These are phyloP conservation scores for Myochromella boudieri DNA, from an alignment of 768 basidiomycete genomes.

Conservation along the genomic window DNA sequence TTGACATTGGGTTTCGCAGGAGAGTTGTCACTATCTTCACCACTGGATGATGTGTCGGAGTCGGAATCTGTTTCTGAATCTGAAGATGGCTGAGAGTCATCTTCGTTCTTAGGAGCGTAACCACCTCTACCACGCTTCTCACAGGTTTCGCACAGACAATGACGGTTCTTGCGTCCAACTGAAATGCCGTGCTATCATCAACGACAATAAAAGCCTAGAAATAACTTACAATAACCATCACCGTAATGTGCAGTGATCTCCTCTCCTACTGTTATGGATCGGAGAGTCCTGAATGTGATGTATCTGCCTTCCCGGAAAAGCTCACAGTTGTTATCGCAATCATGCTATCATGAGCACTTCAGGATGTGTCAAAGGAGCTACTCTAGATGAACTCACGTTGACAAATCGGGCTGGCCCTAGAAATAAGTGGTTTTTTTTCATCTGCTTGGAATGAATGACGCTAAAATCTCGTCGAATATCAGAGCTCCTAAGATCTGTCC, in stretches of 20 bases:
- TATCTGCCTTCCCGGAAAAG: slow-evolving; percentile 86
- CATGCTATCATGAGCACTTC: slow-evolving; percentile 56
- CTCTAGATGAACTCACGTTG: slow-evolving; percentile 59
- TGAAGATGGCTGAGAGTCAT: slow-evolving; percentile 42
- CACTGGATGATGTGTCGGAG: slow-evolving; percentile 38
- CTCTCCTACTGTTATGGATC: slow-evolving; percentile 76
- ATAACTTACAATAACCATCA: slow-evolving; percentile 80
- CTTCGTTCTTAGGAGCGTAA: slow-evolving; percentile 60
- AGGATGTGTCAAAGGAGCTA: slow-evolving; percentile 20
- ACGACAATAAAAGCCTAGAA: slow-evolving; percentile 8
- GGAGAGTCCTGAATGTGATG: slow-evolving; percentile 84
- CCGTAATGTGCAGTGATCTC: slow-evolving; percentile 91
- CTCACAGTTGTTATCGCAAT: slow-evolving; percentile 88
- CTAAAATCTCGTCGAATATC: slow-evolving; percentile 88
- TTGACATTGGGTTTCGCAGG: slow-evolving; percentile 43
- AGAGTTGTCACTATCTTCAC: slow-evolving; percentile 39
- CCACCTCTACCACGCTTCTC: slow-evolving; percentile 76
- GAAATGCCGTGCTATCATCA: slow-evolving; percentile 6
- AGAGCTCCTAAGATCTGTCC: slow-evolving; percentile 71
- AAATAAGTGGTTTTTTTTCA: slow-evolving; percentile 91
- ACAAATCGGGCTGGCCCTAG: slow-evolving; percentile 91
- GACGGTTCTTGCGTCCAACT: slow-evolving; percentile 70
- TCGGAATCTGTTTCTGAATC: slow-evolving; percentile 49
- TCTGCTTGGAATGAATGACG: slow-evolving; percentile 87
- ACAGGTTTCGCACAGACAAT: slow-evolving; percentile 86